Evolutionary conservation across 202 grass and related monocot species (phyloP).

Genomic region (Hordeum pubiflorum): DNA sequence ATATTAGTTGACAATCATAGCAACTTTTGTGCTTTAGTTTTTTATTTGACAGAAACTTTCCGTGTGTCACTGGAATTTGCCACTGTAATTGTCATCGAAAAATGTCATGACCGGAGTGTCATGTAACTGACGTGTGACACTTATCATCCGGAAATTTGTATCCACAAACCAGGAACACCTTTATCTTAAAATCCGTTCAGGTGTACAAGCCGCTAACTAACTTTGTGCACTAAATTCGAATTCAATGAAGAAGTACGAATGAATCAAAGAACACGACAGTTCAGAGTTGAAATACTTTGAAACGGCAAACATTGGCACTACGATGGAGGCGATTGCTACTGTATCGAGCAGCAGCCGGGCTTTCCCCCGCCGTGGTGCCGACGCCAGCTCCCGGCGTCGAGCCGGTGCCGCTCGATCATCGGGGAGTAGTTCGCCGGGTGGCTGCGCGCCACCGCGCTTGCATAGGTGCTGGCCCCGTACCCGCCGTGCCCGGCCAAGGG

Average conservation of each 20-base stretch:
- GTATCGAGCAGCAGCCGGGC: conserved; percentile 17
- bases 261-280: background rate
- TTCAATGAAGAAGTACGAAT: background rate
- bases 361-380: background rate
- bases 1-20: no score
- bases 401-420: conserved; percentile 27
- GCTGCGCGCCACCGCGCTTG: conserved; percentile 8
- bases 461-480: conserved; percentile 19
- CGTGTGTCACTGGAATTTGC: no score
- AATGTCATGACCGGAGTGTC: no score
- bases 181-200: background rate
- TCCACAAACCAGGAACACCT: background rate
- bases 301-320: background rate
- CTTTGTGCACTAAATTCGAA: background rate
- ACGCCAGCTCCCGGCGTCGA: background rate
- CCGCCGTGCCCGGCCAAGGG: background rate
- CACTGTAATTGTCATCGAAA: no score
- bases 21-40: no score
- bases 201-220: background rate
- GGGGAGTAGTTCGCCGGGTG: conserved; percentile 35
- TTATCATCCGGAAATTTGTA: no score
- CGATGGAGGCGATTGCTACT: background rate
- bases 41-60: no score
- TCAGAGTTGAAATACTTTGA: background rate
- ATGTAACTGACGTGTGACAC: no score